Percentiles rank a stretch among this genome's conserved stretches.
These are phyloP conservation scores for Salix exigua DNA, from an alignment of 345 rosid species.

Conservation along the genomic window DNA sequence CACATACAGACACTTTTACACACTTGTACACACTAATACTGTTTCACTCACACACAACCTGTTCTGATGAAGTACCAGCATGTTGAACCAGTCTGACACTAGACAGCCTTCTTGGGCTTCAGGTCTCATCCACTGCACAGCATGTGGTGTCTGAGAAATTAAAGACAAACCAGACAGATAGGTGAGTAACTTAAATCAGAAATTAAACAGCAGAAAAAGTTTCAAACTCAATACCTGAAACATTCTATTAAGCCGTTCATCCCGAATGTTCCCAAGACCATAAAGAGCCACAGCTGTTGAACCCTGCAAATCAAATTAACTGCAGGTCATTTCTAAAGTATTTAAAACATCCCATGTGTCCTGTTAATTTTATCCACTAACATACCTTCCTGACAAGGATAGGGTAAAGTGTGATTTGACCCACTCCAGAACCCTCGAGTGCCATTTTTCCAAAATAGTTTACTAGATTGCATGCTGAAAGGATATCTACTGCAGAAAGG, in stretches of 20 bases:
- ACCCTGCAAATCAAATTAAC: slow-evolving; percentile 50
- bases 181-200: slow-evolving; percentile 13
- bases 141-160: slow-evolving; percentile 80
- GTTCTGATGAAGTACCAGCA: slow-evolving; percentile 97
- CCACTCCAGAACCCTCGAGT: slow-evolving; percentile 99
- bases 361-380: slow-evolving; percentile 15
- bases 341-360: slow-evolving; percentile 9
- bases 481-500: slow-evolving; percentile 93
- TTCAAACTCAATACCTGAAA: slow-evolving; percentile 60
- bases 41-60: slow-evolving; percentile 45
- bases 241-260: slow-evolving; percentile 96
- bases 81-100: slow-evolving; percentile 93
- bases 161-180: slow-evolving; percentile 20
- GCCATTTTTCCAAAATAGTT: slow-evolving; percentile 97
- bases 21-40: not conserved
- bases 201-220: slow-evolving; percentile 6
- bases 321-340: slow-evolving; percentile 6
- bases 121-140: slow-evolving; percentile 99
- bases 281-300: slow-evolving; percentile 92
- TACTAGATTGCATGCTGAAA: slow-evolving; percentile 94
- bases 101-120: slow-evolving; percentile 84
- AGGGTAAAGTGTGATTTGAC: slow-evolving; percentile 84
- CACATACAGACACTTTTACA: not conserved
- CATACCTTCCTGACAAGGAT: slow-evolving; percentile 86
- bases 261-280: slow-evolving; percentile 97